Conservation (phyloP, 2,329 filamentous ascomycete species). For the Trichoderma koningiopsis region DNA sequence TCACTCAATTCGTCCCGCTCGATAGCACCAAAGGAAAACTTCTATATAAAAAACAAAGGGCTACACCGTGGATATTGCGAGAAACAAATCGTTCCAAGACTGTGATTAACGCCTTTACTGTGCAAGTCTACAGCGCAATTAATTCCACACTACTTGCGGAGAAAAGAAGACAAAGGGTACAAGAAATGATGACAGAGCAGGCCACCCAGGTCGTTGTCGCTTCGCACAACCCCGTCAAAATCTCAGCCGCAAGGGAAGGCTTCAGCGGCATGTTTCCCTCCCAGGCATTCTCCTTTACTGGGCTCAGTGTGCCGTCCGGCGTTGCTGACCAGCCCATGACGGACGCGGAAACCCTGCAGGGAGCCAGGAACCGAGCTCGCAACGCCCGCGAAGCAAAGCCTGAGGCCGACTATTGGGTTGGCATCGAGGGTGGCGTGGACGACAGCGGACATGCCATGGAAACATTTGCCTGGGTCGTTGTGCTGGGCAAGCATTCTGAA, state of each 20-base stretch:
- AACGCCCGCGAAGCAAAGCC: conserved; percentile 37
- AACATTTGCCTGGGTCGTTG: conserved; percentile 47
- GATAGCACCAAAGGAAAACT: background rate
- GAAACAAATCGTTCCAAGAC: background rate
- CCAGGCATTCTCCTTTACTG: conserved; percentile 31
- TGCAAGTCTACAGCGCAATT: background rate
- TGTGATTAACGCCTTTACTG: background rate
- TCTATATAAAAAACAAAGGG: background rate
- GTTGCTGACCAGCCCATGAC: conserved; percentile 46
- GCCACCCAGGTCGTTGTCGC: conserved; percentile 38
- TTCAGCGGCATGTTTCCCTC: conserved; percentile 42
- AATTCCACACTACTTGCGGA: background rate
- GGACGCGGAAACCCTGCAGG: conserved; percentile 42
- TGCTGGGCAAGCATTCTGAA: conserved; percentile 29
- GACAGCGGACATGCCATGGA: conserved; percentile 33
- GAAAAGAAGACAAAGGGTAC: background rate
- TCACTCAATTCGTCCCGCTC: background rate
- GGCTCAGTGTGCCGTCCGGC: conserved; percentile 41
- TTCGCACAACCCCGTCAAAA: conserved; percentile 46
- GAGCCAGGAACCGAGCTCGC: conserved; percentile 42
- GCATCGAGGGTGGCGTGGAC: conserved; percentile 46
- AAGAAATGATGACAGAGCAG: background rate
- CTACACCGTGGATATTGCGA: background rate
- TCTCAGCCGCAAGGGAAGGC: conserved; percentile 41
- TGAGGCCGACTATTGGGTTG: conserved; percentile 44